Conservation (phyloP, 768 basidiomycete species). For the Russula compacta region DNA sequence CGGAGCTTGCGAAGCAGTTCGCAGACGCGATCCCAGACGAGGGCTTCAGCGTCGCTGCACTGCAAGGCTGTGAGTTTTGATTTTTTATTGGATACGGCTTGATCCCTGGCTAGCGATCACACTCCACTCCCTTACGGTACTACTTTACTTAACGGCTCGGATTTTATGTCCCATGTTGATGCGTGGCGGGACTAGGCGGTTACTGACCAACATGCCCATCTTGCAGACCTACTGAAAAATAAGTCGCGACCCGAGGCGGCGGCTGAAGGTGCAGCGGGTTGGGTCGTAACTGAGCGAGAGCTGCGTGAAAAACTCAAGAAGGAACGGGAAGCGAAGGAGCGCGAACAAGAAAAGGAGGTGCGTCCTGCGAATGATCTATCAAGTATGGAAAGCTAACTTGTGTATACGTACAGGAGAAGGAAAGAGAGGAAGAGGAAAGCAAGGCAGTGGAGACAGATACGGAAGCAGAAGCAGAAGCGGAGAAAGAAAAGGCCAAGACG, state of each 20-base stretch:
- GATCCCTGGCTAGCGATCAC: constrained; percentile 20
- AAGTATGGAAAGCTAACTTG: not conserved
- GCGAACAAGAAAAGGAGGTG: constrained; percentile 60
- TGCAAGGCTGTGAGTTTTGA: constrained; percentile 75
- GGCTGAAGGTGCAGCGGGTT: constrained; percentile 52
- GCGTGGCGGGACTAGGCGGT: constrained; percentile 21
- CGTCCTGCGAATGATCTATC: constrained; percentile 23
- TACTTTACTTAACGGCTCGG: constrained; percentile 7
- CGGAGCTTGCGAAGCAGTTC: constrained; percentile 64
- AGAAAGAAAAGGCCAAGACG: constrained; percentile 27
- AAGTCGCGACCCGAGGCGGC: constrained; percentile 76
- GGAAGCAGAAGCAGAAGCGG: constrained; percentile 30
- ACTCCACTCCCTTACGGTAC: constrained; percentile 7
- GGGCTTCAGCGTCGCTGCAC: constrained; percentile 80
- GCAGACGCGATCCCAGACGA: constrained; percentile 77
- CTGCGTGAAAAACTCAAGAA: constrained; percentile 63
- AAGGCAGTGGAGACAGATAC: constrained; percentile 39
- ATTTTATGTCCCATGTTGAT: constrained; percentile 14
- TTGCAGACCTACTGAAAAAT: constrained; percentile 67
- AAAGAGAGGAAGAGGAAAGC: constrained; percentile 56
- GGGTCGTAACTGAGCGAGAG: constrained; percentile 70
- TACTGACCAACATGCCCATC: constrained; percentile 13
- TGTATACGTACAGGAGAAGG: constrained; percentile 49
- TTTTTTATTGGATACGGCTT: constrained; percentile 14
- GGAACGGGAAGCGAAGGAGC: constrained; percentile 65